These are phyloP conservation scores for Naumovozyma baii DNA, from an alignment of 805 yeast species.

Conservation along the genomic window DNA sequence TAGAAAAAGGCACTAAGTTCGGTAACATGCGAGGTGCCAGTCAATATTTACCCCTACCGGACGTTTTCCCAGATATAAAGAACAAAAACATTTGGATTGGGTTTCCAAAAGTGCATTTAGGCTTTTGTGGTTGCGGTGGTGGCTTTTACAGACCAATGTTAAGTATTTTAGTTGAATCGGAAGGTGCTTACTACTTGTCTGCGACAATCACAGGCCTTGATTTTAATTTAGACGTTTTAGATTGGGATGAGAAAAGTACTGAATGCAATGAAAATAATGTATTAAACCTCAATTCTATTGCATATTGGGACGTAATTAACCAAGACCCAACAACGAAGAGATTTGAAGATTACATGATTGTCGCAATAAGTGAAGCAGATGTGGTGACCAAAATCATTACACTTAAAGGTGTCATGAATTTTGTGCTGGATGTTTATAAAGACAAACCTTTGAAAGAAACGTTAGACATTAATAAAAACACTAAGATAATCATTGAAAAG, in stretches of 20 bases:
- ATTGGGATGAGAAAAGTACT: conserved; percentile 6
- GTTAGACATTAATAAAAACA: conserved; percentile 3
- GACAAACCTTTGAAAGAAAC: conserved; percentile 7
- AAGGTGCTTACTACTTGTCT: conserved; percentile 6
- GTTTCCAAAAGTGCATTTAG: conserved; percentile 8
- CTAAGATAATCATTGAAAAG: background rate
- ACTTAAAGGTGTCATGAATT: conserved; percentile 31
- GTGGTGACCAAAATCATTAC: conserved; percentile 28
- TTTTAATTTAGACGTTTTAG: conserved; percentile 6
- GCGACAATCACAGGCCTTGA: conserved; percentile 4
- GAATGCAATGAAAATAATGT: conserved; percentile 6
- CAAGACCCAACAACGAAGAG: conserved; percentile 7
- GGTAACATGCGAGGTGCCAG: conserved; percentile 10
- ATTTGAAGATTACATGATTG: conserved; percentile 31
- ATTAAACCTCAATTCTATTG: conserved; percentile 8
- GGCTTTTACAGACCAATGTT: conserved; percentile 9
- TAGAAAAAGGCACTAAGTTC: conserved; percentile 3
- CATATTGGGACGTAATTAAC: conserved; percentile 8
- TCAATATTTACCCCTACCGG: conserved; percentile 7
- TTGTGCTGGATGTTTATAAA: conserved; percentile 28
- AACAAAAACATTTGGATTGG: conserved; percentile 9
- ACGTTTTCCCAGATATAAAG: conserved; percentile 5
- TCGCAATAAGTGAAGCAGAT: conserved; percentile 33
- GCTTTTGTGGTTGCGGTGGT: conserved; percentile 7
- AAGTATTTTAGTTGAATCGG: conserved; percentile 7